Evolutionary conservation across 768 basidiomycete species (phyloP), one percentile per base, ranked within the genome.

Genomic region (Kwoniella sp.): DNA sequence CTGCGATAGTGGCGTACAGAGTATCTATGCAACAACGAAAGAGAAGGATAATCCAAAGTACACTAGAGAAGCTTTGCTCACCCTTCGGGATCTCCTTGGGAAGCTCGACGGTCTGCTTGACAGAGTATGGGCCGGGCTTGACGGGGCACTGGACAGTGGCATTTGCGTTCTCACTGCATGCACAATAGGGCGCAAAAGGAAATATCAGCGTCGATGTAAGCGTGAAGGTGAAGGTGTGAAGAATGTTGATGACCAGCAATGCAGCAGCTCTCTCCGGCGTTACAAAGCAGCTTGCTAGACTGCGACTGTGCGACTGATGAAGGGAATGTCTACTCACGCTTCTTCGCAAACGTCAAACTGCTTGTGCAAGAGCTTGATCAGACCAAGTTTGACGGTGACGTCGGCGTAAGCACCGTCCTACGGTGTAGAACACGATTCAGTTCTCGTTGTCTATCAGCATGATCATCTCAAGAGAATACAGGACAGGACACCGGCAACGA

Each of bases 341-440:
- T 97, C 94, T 64, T 94, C 84, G 77, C 95, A 98, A 30, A 97
- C 81, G 68, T 97, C 91, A 69, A 97, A 95, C 19, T 69, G 75
- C 82, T 91, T 96, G 49, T 83, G 80, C 30, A 98, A 82, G n/a
- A 98, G 78, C 82, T 91, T 96, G 76, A 99, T 86, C 27, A 91
- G 81, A 25, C 96, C 96, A n/a, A 98, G 83, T 80, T 97, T 98
- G 60, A 99, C 95, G 1, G 81, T 81, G 3, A 99, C 92, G 69
- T 94, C 87, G 8, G 89, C 95, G 71, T 86, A 90, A 40, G 95
- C 90, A 5, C 96, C 96, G 4, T 93, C 88, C 94, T 97, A 52
- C 33, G 13, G 22, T 26, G 22, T 0, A 29, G 22, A n/a, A 52
- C 33, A n/a, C n/a, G n/a, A n/a, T n/a, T n/a, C n/a, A n/a, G n/a